Evolutionary conservation across 306 rosid species (phyloP), one percentile per base, ranked within the genome.

Genomic region (Corylus americana): DNA sequence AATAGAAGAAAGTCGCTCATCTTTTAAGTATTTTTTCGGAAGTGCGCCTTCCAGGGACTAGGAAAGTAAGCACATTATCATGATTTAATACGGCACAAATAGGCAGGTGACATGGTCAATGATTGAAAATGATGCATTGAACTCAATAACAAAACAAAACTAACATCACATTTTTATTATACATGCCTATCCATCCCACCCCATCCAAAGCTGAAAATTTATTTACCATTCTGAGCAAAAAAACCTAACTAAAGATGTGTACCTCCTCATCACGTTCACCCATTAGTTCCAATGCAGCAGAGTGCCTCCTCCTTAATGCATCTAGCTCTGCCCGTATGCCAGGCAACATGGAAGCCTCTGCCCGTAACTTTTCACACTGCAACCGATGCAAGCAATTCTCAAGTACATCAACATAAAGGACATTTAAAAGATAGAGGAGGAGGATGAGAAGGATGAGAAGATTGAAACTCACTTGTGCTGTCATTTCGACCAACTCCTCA

Each of bases 221-320:
- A 64, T 57, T 47, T 4, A 42, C 74, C 35, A 31, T 48, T 35
- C 35, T 42, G 70, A 57, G 39, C 12, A 72, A 35, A 78, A 78
- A 54, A 73, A 27, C 47, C 50, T 47, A 45, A 64, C 59, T 35
- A 69, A 77, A 70, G 49, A 69, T 73, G 39, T 37, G 39, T 86
- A 95, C 99, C 99, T 96, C 98, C 81, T 93, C 99, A 81, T 95
- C 99, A 62, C 98, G 98, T 86, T 96, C 99, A 2, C 99, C 99
- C 99, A 96, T 96, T 83, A 96, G 89, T 87, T 96, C 99, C 89
- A 96, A 82, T 17, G 99, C 99, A 81, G 99, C 91, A 81, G 97
- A 86, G 85, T 96, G 99, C 82, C 99, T 87, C 86, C 92, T 96
- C 89, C 99, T 91, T 69, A 96, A 80, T 74, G 98, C 90, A 74